Percentiles rank a stretch among this genome's conserved stretches.
phyloP scores from a whole-genome alignment of 1,284 basidiomycete genomes.

The Ustilago crameri region DNA sequence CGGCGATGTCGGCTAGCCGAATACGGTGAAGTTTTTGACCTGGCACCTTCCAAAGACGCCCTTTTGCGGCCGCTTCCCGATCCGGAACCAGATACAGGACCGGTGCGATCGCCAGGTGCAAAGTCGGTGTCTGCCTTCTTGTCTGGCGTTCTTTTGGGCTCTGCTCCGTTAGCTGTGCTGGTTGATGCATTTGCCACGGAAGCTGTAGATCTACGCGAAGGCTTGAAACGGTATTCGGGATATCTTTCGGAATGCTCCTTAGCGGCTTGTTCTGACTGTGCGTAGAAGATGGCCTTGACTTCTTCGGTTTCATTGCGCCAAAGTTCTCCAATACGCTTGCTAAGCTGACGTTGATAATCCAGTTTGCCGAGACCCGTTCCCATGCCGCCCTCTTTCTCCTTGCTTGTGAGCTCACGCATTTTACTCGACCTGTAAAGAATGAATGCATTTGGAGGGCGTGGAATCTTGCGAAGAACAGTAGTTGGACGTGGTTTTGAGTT shows the following conservation, averaged over 20 bases:
- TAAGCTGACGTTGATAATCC: conserved; percentile 38
- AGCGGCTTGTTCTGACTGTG: conserved; percentile 29
- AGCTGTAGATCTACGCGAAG: conserved; percentile 6
- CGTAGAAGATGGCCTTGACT: conserved; percentile 31
- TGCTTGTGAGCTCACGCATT: conserved; percentile 21
- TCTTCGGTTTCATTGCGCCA: conserved; percentile 28
- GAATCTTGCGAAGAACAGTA: conserved; percentile 28
- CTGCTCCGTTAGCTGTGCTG: neutral
- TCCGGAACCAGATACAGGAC: conserved; percentile 36
- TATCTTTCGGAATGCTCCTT: conserved; percentile 25
- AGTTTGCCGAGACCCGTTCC: conserved; percentile 29
- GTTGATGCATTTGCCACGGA: neutral
- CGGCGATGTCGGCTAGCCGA: conserved; percentile 18
- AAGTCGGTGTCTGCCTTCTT: conserved; percentile 17
- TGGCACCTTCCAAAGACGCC: conserved; percentile 31
- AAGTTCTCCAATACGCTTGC: conserved; percentile 32
- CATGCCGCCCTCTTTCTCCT: neutral
- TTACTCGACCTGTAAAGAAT: conserved; percentile 42
- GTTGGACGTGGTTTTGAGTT: neutral
- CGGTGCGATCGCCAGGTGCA: conserved; percentile 14
- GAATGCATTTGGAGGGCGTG: conserved; percentile 45
- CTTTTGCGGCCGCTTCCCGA: conserved; percentile 37
- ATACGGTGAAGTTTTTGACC: conserved; percentile 26
- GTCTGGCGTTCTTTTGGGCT: conserved; percentile 7
- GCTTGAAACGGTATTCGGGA: conserved; percentile 38